A percentile compares a stretch with the other conserved stretches of the same genome.
Conservation (phyloP, 352 stramenopile genomes). For the Phytophthora boehmeriae region DNA sequence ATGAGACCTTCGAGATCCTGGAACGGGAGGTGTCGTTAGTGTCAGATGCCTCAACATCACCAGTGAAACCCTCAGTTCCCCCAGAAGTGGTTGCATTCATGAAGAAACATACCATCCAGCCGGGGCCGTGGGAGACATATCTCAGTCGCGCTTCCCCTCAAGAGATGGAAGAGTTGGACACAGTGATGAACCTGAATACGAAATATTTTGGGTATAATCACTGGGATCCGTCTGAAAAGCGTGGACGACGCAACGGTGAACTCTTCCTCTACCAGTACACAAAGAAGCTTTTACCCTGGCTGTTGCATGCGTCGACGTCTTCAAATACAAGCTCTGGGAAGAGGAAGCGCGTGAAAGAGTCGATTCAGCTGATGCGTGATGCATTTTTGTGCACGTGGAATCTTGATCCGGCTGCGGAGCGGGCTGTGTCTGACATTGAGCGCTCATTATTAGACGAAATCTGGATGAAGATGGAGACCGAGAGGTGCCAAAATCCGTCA, state of each 20-base stretch:
- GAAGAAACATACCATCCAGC: conserved; percentile 76
- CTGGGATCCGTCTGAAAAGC: conserved; percentile 75
- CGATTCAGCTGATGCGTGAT: conserved; percentile 68
- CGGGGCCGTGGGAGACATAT: conserved; percentile 83
- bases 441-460: conserved; percentile 79
- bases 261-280: conserved; percentile 88
- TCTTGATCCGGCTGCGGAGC: conserved; percentile 64
- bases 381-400: conserved; percentile 88
- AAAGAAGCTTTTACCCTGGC: conserved; percentile 75
- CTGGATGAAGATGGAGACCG: conserved; percentile 82
- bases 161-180: conserved; percentile 77
- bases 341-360: conserved; percentile 60
- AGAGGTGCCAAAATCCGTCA: conserved; percentile 68
- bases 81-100: conserved; percentile 80
- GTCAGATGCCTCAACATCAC: conserved; percentile 73
- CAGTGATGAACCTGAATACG: conserved; percentile 69
- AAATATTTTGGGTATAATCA: conserved; percentile 83
- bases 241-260: conserved; percentile 66
- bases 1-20: conserved; percentile 68
- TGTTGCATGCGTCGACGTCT: conserved; percentile 67
- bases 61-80: conserved; percentile 64
- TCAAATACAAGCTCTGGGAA: conserved; percentile 54
- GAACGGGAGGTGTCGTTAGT: conserved; percentile 55
- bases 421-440: conserved; percentile 81
- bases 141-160: conserved; percentile 62